phyloP scores from a whole-genome alignment of 2,329 filamentous ascomycete species.

The Arthrobotrys entomopaga region DNA sequence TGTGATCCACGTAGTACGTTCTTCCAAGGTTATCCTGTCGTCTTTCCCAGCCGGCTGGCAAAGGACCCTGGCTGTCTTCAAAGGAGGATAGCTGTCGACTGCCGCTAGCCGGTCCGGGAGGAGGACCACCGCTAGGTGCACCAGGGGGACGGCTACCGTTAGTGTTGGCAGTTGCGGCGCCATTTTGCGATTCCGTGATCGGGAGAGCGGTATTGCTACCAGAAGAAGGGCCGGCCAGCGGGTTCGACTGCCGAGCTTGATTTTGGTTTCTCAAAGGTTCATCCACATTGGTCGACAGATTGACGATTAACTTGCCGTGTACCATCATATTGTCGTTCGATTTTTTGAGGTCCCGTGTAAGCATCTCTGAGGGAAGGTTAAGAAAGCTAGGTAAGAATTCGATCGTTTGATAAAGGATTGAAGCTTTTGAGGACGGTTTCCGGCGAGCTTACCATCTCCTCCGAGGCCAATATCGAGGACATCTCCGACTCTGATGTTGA shows the following conservation, averaged over 20 bases:
- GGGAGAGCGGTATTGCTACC: constrained; percentile 58
- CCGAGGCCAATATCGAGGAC: constrained; percentile 89
- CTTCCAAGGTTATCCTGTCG: constrained; percentile 93
- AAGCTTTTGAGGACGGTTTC: constrained; percentile 14
- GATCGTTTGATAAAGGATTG: constrained; percentile 39
- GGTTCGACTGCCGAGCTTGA: constrained; percentile 32
- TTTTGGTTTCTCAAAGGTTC: constrained; percentile 69
- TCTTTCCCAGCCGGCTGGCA: constrained; percentile 94
- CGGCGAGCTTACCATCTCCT: constrained; percentile 78
- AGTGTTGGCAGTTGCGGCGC: constrained; percentile 62
- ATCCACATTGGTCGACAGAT: constrained; percentile 88
- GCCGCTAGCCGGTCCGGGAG: constrained; percentile 62
- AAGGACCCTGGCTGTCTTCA: constrained; percentile 90
- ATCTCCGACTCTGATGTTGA: constrained; percentile 95
- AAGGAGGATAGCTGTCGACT: constrained; percentile 82
- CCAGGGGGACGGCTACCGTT: constrained; percentile 61
- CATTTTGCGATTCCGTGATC: constrained; percentile 61
- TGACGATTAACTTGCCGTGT: constrained; percentile 96
- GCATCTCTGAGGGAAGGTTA: constrained; percentile 75
- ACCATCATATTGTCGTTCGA: constrained; percentile 98
- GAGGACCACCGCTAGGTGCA: constrained; percentile 62
- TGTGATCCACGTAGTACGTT: constrained; percentile 98
- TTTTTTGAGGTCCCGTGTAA: constrained; percentile 95
- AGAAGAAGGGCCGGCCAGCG: constrained; percentile 58
- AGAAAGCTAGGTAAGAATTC: neutral